A percentile compares a stretch with the other conserved stretches of the same genome.
Evolutionary conservation across 495 filamentous ascomycete species (phyloP).

Genomic region (Penicillium crystallinum): DNA sequence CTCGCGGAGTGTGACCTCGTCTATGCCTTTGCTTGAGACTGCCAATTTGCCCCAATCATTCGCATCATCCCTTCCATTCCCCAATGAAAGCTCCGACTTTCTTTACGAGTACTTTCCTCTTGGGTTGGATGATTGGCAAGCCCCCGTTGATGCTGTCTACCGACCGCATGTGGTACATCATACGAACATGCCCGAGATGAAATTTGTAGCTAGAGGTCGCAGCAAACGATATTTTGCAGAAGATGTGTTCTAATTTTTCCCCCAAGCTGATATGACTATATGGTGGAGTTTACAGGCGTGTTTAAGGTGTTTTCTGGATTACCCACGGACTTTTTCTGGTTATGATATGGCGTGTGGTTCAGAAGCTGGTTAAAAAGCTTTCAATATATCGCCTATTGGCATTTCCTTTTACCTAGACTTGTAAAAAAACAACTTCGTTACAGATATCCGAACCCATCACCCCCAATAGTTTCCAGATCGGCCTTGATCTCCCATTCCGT

Average conservation of each 20-base stretch:
- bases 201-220: slow-evolving; percentile 63
- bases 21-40: slow-evolving; percentile 34
- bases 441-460: slow-evolving; percentile 52
- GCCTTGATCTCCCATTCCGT: slow-evolving; percentile 53
- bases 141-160: slow-evolving; percentile 86
- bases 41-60: slow-evolving; percentile 37
- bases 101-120: slow-evolving; percentile 91
- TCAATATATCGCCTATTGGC: slow-evolving; percentile 4
- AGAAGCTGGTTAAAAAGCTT: background rate
- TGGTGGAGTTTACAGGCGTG: too few relatives aligned
- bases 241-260: slow-evolving; percentile 45
- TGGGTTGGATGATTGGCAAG: slow-evolving; percentile 86
- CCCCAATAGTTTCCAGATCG: slow-evolving; percentile 57
- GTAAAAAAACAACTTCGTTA: too few relatives aligned
- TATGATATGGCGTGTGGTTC: slow-evolving; percentile 27
- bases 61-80: slow-evolving; percentile 44
- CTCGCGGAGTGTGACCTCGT: slow-evolving; percentile 31
- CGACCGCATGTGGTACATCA: slow-evolving; percentile 92
- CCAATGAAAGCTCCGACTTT: slow-evolving; percentile 70
- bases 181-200: slow-evolving; percentile 72
- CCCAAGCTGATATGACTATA: background rate
- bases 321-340: slow-evolving; percentile 12
- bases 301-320: slow-evolving; percentile 2
- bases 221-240: slow-evolving; percentile 81
- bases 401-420: too few relatives aligned